Base-by-base conservation (phyloP, 2,329 filamentous ascomycete genomes). In the Colletotrichum coccodes region DNA sequence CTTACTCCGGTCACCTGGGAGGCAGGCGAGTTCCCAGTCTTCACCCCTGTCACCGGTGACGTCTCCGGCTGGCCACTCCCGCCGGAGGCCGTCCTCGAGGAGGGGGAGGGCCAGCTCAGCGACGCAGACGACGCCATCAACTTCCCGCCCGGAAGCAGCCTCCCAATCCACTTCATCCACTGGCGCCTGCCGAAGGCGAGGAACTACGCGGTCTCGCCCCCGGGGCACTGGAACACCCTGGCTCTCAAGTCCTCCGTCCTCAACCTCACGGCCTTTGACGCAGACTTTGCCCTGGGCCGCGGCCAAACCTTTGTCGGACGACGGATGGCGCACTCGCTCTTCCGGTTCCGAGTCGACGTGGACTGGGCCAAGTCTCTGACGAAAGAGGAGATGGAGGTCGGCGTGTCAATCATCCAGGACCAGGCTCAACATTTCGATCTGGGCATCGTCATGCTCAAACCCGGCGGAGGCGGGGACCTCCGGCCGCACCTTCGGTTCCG, bases 111-210 rank as follows among this genome's bases (percentile, higher is more conserved):
- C 30, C 82, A 83, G 6, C 82, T 78, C 70, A 82, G 81, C 64
- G 73, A 76, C 8, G 79, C 79, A 14, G 78, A 79, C 2, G 86
- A 89, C 71, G 70, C 74, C 9, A 76, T 86, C 50, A 79, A 83
- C 28, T 89, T 90, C 73, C 70, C 76, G 8, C 79, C 82, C 0
- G 79, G 79, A 0, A 80, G 80, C 0, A 71, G 73, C 0, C 75
- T 90, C 0, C 87, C 88, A 3, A 79, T 79, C 0, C 85, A 90
- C 72, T 86, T 90, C 70, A 82, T 86, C 1, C 81, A 87, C 79
- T 89, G 87, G 81, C 81, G 89, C 4, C 86, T 83, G 12, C 88
- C 87, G 1, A 79, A 81, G 34, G 72, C 79, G 0, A 77, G 75
- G 57, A 81, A 79, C 68, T 90, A 83, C 78, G 78, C 75, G 1